Evolutionary conservation across 129 eudicot species (phyloP).

Genomic region (Lactuca saligna): DNA sequence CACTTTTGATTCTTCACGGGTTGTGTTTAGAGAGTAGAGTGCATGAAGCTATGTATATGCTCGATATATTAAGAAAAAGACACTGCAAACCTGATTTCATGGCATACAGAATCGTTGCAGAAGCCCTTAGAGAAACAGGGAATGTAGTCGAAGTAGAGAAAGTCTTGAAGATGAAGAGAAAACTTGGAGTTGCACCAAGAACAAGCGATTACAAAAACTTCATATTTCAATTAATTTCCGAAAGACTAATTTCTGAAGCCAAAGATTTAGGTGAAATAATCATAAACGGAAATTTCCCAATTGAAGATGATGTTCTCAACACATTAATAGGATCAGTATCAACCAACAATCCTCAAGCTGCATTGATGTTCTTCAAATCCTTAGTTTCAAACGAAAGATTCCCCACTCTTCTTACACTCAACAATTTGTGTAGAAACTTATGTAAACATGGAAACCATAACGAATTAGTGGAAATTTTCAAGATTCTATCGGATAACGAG

Average conservation of each 20-base stretch:
- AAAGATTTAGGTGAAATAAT: slow-evolving; percentile 73
- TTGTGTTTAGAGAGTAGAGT: slow-evolving; percentile 50
- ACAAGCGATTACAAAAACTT: slow-evolving; percentile 58
- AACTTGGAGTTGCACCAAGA: slow-evolving; percentile 89
- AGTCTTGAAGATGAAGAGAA: slow-evolving; percentile 77
- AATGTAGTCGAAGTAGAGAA: slow-evolving; percentile 44
- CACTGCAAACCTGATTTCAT: slow-evolving; percentile 90
- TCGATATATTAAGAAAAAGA: slow-evolving; percentile 62
- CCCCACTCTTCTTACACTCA: slow-evolving; percentile 64
- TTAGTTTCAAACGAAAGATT: slow-evolving; percentile 48
- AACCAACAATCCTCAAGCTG: slow-evolving; percentile 45
- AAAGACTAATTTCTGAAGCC: slow-evolving; percentile 61
- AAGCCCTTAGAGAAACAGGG: slow-evolving; percentile 49
- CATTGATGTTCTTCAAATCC: slow-evolving; percentile 56
- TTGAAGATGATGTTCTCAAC: slow-evolving; percentile 72
- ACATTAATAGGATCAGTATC: slow-evolving; percentile 82
- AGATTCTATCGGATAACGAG: slow-evolving; percentile 51
- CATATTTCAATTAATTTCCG: slow-evolving; percentile 53
- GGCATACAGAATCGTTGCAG: slow-evolving; percentile 86
- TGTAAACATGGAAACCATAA: slow-evolving; percentile 55
- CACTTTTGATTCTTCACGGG: slow-evolving; percentile 77
- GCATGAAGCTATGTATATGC: slow-evolving; percentile 45
- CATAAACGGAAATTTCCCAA: slow-evolving; percentile 61
- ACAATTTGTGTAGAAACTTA: slow-evolving; percentile 59
- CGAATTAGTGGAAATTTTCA: slow-evolving; percentile 47